Base-by-base conservation (phyloP, 129 eudicot species). In the Arctium lappa region DNA sequence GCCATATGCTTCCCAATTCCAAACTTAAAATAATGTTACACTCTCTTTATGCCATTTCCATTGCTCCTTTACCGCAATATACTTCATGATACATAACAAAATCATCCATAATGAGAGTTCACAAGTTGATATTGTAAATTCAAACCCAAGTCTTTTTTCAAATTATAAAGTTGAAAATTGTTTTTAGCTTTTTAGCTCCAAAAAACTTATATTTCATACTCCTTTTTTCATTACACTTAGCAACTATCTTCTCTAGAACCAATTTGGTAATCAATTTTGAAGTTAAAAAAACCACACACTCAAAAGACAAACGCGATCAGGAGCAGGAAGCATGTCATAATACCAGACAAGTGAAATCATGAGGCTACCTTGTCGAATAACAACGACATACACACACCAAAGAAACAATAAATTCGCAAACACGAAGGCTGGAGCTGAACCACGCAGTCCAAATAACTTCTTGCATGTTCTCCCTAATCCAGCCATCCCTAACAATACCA, bases 371-470 rank as follows among this genome's bases (percentile, higher is more conserved):
- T 79, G 75, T 44, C 90, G 89, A 88, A 89, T 70, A 18, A 83
- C 90, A 70, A 69, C 56, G 5, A 86, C n/a, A 73, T 89, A 88
- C 39, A 88, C 86, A 73, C 69, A 88, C 93, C 97, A 91, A 77
- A 88, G 53, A 82, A 91, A 89, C 11, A 88, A 42, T 31, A 89
- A 53, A 77, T 81, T 88, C 32, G 87, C 40, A 73, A 91, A 84
- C 65, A 91, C 93, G 74, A 89, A 89, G 18, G 93, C 90, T 1
- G 91, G 93, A 72, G 92, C 84, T 13, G 93, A 89, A 34, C 89
- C 96, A 69, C 86, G 88, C 62, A 91, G 79, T 31, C 90, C 83
- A 30, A 84, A 79, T 39, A 86, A 39, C 82, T 62, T 65, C 82
- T 88, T 89, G 85, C 84, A 83, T 78, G 77, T 80, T 80, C 85